Evolutionary conservation across 176 grass and related monocot genomes (phyloP).

Genomic region (Panicum miliaceum): DNA sequence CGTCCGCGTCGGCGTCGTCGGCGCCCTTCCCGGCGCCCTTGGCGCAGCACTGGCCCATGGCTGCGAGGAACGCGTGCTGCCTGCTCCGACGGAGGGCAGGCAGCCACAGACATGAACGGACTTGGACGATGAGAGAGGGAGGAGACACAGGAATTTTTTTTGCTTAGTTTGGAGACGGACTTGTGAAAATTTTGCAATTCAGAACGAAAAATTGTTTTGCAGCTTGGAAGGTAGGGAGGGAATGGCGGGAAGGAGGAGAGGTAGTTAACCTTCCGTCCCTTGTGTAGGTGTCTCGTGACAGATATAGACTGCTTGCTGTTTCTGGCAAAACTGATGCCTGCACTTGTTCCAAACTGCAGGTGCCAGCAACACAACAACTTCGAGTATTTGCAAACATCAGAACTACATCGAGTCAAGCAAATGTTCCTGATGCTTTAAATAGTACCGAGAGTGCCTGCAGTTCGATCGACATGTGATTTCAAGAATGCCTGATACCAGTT

Average conservation of each 20-base stretch:
- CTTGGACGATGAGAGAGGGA: neutral
- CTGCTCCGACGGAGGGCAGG: conserved; percentile 48
- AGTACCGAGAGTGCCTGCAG: too few species aligned
- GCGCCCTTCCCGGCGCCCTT: conserved; percentile 22
- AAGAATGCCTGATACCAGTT: neutral
- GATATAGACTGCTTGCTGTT: conserved; percentile 21
- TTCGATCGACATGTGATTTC: neutral
- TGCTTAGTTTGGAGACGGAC: neutral
- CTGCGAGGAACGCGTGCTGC: conserved; percentile 39
- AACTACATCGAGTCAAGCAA: too few species aligned
- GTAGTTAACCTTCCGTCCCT: neutral
- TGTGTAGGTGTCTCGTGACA: neutral
- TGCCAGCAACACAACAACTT: neutral
- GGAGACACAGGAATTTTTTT: neutral
- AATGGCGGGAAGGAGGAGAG: conserved; percentile 43
- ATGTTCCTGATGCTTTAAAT: too few species aligned
- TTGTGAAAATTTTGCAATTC: neutral
- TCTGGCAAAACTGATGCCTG: neutral
- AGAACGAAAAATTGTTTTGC: neutral
- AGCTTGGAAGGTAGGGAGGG: conserved; percentile 24
- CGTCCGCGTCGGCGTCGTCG: neutral
- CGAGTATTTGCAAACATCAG: neutral
- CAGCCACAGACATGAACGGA: conserved; percentile 34
- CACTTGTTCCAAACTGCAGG: neutral
- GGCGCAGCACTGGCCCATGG: conserved; percentile 77